Conservation (phyloP, 2,329 filamentous ascomycete genomes). For the Pseudophaeomoniella oleicola region DNA sequence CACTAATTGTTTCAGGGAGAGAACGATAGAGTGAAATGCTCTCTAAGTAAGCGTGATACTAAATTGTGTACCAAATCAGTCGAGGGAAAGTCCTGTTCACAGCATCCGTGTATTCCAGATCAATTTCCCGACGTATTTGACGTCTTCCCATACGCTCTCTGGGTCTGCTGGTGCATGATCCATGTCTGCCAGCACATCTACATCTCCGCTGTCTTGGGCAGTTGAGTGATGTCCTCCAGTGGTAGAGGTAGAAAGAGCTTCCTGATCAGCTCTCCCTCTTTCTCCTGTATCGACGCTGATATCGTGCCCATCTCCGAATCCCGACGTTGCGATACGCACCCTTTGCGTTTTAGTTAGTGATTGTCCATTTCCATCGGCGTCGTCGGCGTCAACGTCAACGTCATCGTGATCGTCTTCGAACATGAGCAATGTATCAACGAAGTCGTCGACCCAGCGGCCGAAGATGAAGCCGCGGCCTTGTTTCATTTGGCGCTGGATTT, state of each 20-base stretch:
- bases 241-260: background rate
- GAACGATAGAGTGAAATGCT: too few species aligned
- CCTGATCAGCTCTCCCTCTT: background rate
- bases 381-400: slow-evolving; percentile 1
- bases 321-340: too few species aligned
- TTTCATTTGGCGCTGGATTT: slow-evolving; percentile 35
- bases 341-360: background rate
- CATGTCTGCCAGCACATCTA: slow-evolving; percentile 7
- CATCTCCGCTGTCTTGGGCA: slow-evolving; percentile 2
- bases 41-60: too few species aligned
- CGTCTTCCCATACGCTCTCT: slow-evolving; percentile 11
- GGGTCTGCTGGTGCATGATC: slow-evolving; percentile 10
- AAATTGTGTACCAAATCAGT: too few species aligned
- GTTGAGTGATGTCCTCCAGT: background rate
- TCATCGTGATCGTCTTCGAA: slow-evolving; percentile 7
- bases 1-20: too few species aligned
- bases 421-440: slow-evolving; percentile 30
- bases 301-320: too few species aligned
- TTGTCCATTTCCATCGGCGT: background rate
- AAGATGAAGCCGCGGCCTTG: slow-evolving; percentile 37
- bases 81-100: too few species aligned
- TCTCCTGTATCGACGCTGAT: background rate
- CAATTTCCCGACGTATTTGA: slow-evolving; percentile 2
- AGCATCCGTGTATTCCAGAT: background rate
- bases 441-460: slow-evolving; percentile 40